Evolutionary conservation across 2,329 filamentous ascomycete species (phyloP), one percentile per base, ranked within the genome.

Genomic region (Colletotrichum melonis): DNA sequence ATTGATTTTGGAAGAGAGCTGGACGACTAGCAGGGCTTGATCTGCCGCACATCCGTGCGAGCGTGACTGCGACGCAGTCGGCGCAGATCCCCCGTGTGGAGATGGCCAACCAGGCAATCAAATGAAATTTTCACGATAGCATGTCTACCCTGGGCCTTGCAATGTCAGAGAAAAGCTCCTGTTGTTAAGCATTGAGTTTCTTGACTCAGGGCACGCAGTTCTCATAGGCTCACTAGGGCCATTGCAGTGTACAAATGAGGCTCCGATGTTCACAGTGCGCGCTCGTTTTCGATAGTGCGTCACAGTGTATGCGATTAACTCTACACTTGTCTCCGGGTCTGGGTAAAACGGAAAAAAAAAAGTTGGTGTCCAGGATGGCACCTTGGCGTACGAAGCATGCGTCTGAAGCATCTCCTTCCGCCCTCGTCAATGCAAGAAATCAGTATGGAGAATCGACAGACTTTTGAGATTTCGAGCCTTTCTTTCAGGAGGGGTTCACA

Each of bases 1-100:
- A 81, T 93, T 59, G 90, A 92, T 79, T 92, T 92, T 84, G 91
- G 90, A 19, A 87, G 88, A 71, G 90, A 92, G 75, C 78, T 92
- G 74, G 90, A 91, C 62, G 87, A 87, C 77, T 90, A 82, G 76
- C 58, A 46, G 6, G 46, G 32, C 72, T 58, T 30, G 67, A 32
- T 19, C 63, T 58, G 71, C 71, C 71, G 71, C 60, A 62, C 62
- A 57, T 60, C 60, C 67, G 71, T 72, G 63, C 59, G 35, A 69
- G 56, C 63, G 69, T 54, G 35, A 69, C 69, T 72, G 69, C 59
- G 49, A 69, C 69, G 38, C 30, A 30, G 24, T 26, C 12, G 55
- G 26, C 22, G 70, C 63, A 72, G 68, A 72, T 72, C 72, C 68
- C 62, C 72, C 68, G 57, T 74, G 72, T 74, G 52, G 72, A 72